A percentile compares a stretch with the other conserved stretches of the same genome.
Conservation (phyloP, 768 basidiomycete species). For the Trametes punicea region DNA sequence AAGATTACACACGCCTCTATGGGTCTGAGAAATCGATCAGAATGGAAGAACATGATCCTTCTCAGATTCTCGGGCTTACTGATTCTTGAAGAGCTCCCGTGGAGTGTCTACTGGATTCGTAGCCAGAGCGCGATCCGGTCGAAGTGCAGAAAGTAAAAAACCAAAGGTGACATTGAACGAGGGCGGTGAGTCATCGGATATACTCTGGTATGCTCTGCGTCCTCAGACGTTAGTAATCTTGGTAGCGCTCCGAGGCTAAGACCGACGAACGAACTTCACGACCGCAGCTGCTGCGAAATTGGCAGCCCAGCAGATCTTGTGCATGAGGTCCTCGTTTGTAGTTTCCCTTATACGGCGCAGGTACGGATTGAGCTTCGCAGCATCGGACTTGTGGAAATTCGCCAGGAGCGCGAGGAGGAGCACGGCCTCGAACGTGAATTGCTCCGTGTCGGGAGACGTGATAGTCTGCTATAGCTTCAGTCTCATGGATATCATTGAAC, state of each 20-base stretch:
- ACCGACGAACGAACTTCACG: no score
- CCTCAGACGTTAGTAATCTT: neutral
- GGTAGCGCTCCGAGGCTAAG: no score
- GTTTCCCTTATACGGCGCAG: constrained; percentile 49
- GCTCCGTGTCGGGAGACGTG: constrained; percentile 50
- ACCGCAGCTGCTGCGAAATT: constrained; percentile 49
- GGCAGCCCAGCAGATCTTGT: constrained; percentile 54
- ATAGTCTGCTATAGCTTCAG: constrained; percentile 41
- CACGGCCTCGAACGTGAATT: constrained; percentile 56
- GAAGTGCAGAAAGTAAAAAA: constrained; percentile 47
- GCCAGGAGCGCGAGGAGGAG: constrained; percentile 60
- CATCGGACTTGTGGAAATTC: constrained; percentile 72
- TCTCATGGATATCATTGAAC: neutral
- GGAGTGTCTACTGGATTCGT: constrained; percentile 45
- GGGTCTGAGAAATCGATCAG: constrained; percentile 41
- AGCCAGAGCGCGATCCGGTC: constrained; percentile 53
- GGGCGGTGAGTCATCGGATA: constrained; percentile 50
- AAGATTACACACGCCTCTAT: constrained; percentile 57
- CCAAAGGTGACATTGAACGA: constrained; percentile 50
- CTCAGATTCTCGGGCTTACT: constrained; percentile 32
- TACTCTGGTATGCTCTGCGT: constrained; percentile 55
- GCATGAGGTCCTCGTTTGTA: constrained; percentile 49
- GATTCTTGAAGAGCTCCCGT: constrained; percentile 53
- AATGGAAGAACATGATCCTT: neutral
- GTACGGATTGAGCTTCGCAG: constrained; percentile 66